Evolutionary conservation across 2,329 filamentous ascomycete genomes (phyloP).

Genomic region (Rugonectria rugulosa): DNA sequence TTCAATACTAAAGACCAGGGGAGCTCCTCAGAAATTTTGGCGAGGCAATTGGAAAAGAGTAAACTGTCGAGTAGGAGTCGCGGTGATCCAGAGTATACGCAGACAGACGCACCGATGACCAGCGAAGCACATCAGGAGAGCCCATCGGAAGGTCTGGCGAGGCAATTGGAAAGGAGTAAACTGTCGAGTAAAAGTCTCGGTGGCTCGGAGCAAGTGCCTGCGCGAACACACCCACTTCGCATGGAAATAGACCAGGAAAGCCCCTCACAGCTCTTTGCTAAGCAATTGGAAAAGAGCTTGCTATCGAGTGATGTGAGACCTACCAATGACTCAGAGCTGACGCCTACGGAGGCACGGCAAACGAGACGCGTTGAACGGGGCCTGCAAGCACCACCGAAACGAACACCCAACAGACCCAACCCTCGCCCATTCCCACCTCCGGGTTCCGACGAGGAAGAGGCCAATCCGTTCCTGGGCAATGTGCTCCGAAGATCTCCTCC

Average conservation of each 20-base stretch:
- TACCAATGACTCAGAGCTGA: conserved; percentile 31
- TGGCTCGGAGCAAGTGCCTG: no score
- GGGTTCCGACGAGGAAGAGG: conserved; percentile 39
- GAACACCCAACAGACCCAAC: conserved; percentile 52
- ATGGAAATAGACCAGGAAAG: conserved; percentile 35
- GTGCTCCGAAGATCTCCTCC: conserved; percentile 38
- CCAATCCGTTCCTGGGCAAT: conserved; percentile 43
- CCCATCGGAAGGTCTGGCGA: no score
- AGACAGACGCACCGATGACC: no score
- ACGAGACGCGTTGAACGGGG: conserved; percentile 37
- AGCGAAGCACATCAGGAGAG: no score
- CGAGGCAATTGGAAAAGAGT: no score
- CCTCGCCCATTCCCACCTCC: conserved; percentile 58
- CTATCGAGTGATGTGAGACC: conserved; percentile 32
- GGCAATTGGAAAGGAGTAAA: no score
- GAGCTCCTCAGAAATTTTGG: no score
- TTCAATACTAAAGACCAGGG: no score
- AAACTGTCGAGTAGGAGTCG: no score
- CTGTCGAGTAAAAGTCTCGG: no score
- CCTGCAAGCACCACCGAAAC: conserved; percentile 47
- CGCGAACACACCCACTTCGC: conserved; percentile 23
- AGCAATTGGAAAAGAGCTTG: conserved; percentile 41
- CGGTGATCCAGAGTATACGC: no score
- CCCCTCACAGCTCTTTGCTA: conserved; percentile 38
- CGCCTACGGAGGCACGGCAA: conserved; percentile 25